A percentile compares a stretch with the other conserved stretches of the same genome.
Conservation (phyloP, 768 basidiomycete species). For the Ramaria sp. region DNA sequence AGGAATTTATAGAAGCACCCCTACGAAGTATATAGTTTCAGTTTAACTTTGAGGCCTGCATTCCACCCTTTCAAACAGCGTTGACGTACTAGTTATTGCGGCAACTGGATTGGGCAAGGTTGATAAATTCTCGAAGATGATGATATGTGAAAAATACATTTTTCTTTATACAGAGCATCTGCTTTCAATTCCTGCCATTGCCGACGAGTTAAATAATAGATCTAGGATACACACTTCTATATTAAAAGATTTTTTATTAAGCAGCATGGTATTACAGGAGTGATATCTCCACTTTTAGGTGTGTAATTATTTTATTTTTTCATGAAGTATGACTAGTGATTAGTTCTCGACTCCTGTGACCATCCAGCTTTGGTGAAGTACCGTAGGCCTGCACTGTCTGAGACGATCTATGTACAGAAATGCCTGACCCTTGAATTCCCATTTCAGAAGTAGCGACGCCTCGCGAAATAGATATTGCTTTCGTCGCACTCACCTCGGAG, state of each 20-base stretch:
- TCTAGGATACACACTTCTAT: neutral
- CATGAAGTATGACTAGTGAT: neutral
- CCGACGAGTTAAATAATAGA: constrained; percentile 34
- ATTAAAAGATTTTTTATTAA: neutral
- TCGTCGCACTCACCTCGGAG: constrained; percentile 58
- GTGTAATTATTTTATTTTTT: constrained; percentile 14
- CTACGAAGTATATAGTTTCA: constrained; percentile 34
- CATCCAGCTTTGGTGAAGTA: constrained; percentile 74
- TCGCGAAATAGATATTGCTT: constrained; percentile 40
- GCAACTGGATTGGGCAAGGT: constrained; percentile 90
- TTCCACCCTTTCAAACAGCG: constrained; percentile 27
- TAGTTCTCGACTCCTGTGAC: neutral
- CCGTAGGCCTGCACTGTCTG: constrained; percentile 36
- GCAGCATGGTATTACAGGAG: constrained; percentile 62
- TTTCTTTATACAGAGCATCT: constrained; percentile 45
- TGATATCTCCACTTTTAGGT: constrained; percentile 73
- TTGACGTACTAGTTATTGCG: constrained; percentile 69
- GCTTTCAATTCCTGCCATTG: constrained; percentile 78
- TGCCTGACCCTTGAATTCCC: neutral
- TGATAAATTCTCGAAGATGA: neutral
- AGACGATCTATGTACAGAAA: neutral
- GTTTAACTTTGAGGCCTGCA: neutral
- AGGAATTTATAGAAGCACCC: constrained; percentile 63
- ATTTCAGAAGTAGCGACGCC: constrained; percentile 52
- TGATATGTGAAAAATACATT: neutral